Percentiles rank a stretch among this genome's conserved stretches.
These are phyloP conservation scores for Pseudisothecium myosuroides DNA, from an alignment of 225 moss, liverwort and hornwort genomes.

Conservation along the genomic window DNA sequence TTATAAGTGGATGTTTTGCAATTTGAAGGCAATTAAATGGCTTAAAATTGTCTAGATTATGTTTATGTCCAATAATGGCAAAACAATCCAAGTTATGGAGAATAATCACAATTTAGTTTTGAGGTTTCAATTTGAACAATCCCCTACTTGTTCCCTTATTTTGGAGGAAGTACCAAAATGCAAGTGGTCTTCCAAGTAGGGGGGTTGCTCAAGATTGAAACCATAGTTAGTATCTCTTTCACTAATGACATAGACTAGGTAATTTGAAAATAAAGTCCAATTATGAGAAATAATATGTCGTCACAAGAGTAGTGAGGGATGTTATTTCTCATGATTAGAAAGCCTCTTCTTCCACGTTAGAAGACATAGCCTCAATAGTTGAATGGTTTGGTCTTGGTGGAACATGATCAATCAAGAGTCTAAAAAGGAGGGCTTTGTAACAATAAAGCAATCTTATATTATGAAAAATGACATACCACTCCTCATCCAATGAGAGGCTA, in stretches of 20 bases:
- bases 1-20: background rate
- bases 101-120: too few species aligned
- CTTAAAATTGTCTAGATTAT: background rate
- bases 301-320: too few species aligned
- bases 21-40: background rate
- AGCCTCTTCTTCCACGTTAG: background rate
- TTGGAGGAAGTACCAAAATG: background rate
- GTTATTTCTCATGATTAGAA: background rate
- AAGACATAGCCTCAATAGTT: background rate
- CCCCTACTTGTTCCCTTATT: too few species aligned
- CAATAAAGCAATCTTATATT: background rate
- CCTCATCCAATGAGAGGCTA: background rate
- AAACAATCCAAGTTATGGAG: background rate
- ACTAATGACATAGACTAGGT: background rate
- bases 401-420: background rate
- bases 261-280: background rate
- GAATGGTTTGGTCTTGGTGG: background rate
- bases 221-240: background rate
- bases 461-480: background rate
- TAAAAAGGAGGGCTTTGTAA: fast-evolving
- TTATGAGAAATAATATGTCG: background rate
- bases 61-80: background rate
- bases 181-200: background rate
- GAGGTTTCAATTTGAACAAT: too few species aligned
- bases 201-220: background rate